Evolutionary conservation across 2,329 filamentous ascomycete genomes (phyloP).

Genomic region (Phialophora verrucosa): DNA sequence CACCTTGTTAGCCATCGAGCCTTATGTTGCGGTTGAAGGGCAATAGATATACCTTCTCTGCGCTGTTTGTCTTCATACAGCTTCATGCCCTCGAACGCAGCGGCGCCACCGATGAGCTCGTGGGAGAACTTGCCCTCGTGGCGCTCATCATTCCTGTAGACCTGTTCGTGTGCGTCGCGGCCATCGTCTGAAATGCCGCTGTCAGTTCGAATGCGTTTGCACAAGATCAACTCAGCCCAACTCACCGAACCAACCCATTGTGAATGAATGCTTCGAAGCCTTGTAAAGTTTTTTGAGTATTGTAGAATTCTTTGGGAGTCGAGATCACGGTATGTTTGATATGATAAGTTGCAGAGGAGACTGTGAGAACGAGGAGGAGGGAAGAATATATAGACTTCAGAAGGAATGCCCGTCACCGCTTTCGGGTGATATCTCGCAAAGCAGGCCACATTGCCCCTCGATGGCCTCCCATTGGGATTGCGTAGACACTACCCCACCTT

Average conservation of each 20-base stretch:
- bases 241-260: constrained; percentile 43
- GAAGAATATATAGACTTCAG: constrained; percentile 20
- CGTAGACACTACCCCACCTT: constrained; percentile 14
- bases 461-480: constrained; percentile 13
- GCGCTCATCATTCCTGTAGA: constrained; percentile 54
- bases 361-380: background rate
- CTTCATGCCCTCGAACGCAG: constrained; percentile 81
- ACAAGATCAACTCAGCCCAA: background rate
- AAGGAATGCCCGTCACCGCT: constrained; percentile 13
- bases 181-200: constrained; percentile 52
- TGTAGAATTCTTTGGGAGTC: background rate
- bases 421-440: background rate
- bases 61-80: constrained; percentile 77
- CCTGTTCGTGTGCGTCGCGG: constrained; percentile 60
- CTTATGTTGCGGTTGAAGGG: background rate
- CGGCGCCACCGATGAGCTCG: constrained; percentile 76
- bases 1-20: background rate
- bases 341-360: constrained; percentile 4
- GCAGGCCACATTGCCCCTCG: constrained; percentile 1
- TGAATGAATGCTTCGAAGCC: constrained; percentile 29
- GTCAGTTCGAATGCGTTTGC: constrained; percentile 16
- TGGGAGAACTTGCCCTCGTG: constrained; percentile 71
- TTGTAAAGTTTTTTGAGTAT: background rate
- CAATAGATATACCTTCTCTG: constrained; percentile 61
- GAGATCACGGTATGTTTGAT: background rate